Base-by-base conservation (phyloP, 1,284 basidiomycete genomes). In the Cutaneotrichosporon sp. region DNA sequence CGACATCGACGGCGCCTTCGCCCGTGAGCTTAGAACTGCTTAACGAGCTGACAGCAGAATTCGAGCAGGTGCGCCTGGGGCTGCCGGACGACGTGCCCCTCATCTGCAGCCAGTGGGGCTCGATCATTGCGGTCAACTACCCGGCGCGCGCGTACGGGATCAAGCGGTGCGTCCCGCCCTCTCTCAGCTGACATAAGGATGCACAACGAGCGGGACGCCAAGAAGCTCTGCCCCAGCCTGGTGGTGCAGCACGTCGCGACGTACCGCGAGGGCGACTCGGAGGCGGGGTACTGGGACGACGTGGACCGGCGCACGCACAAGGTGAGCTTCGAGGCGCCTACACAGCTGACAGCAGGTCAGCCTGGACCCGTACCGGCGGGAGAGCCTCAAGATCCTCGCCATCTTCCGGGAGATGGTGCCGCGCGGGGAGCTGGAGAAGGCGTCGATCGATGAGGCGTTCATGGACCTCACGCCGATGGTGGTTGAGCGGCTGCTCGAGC, bases 1-100 rank as follows among this genome's bases (percentile, higher is more conserved):
- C 76, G 95, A 98, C 73, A 91, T 89, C 71, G 94, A 97, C 78
- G 93, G 92, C 0, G 93, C 94, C 66, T 94, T 93, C 76, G 92
- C 92, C 24, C 78, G 78, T 78, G 51, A 61, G 77, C 3, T 64
- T 34, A 4, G 16, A 16, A 11, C 3, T 5, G 13, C 14, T 11
- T n/a, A n/a, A 13, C 2, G 10, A 38, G 56, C 59, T 60, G 47
- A 60, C 6, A 13, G 11, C 75, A 49, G 87, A 90, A 27, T 97
- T 94, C 79, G 92, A 97, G 79, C 89, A 90, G 78, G 85, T 90
- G 51, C 84, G 93, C 29, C 85, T 97, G 0, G 87, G 86, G 0
- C 81, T 93, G 13, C 88, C 90, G 63, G 75, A 78, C 58, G 84
- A 86, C 34, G 84, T 86, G 2, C 94, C 95, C 0, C 83, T 98